phyloP scores from a whole-genome alignment of 2,329 filamentous ascomycete genomes.

The Fusarium anguioides region DNA sequence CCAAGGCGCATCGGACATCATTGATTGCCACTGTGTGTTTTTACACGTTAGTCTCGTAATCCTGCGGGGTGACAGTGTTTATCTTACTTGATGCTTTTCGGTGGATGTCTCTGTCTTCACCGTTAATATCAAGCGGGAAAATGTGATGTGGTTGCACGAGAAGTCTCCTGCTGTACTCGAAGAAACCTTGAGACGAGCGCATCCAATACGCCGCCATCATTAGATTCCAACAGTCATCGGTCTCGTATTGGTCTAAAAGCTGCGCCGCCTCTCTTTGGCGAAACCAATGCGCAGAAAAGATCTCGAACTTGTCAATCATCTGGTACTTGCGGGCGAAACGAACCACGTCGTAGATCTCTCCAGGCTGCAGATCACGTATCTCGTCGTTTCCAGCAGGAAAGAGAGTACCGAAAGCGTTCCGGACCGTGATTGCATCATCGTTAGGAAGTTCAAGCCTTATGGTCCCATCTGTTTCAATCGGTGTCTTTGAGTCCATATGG shows the following conservation, averaged over 20 bases:
- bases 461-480: background rate
- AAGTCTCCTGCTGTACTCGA: background rate
- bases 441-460: background rate
- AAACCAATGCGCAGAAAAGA: background rate
- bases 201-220: constrained; percentile 2
- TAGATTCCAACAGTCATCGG: background rate
- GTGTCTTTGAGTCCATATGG: background rate
- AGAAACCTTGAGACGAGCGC: background rate
- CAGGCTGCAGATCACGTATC: background rate
- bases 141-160: background rate
- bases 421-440: background rate
- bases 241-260: background rate
- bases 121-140: no score
- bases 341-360: background rate
- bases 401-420: background rate
- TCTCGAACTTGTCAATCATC: background rate
- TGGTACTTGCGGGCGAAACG: background rate
- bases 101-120: no score
- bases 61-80: no score
- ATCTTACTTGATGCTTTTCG: no score
- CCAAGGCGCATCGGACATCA: no score
- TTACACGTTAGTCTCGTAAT: no score
- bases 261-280: no score
- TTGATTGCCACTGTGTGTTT: no score
- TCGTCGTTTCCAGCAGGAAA: background rate